Conservation (phyloP, 768 basidiomycete genomes). For the Paxillus involutus region DNA sequence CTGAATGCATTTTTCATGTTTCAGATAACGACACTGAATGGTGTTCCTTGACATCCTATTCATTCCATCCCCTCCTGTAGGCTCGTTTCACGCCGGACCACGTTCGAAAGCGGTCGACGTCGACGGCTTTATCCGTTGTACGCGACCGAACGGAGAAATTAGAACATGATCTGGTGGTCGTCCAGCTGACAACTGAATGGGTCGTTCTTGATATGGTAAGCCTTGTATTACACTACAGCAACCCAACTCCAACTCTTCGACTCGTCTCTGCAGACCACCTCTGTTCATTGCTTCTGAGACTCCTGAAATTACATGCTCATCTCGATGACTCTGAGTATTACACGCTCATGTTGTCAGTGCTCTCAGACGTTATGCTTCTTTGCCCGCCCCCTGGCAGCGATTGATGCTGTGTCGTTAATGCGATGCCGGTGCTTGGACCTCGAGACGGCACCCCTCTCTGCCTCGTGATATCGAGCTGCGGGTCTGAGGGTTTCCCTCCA, state of each 20-base stretch:
- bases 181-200: slow-evolving; percentile 5
- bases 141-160: slow-evolving; percentile 11
- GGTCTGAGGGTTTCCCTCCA: background rate
- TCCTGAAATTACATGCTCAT: background rate
- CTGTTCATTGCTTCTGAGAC: background rate
- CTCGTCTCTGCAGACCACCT: background rate
- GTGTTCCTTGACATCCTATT: background rate
- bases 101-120: no score
- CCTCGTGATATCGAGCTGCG: slow-evolving; percentile 10
- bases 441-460: slow-evolving; percentile 14
- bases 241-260: background rate
- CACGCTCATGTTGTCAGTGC: background rate
- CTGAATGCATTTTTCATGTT: background rate
- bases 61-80: background rate
- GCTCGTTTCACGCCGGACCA: background rate
- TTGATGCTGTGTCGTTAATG: slow-evolving; percentile 22
- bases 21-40: background rate
- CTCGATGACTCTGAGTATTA: background rate
- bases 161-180: background rate
- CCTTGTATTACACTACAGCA: slow-evolving; percentile 18
- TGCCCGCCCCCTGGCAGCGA: background rate
- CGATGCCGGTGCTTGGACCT: slow-evolving; percentile 18
- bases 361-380: background rate
- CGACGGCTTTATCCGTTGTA: background rate
- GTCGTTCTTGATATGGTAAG: slow-evolving; percentile 20